Conservation (phyloP, 768 basidiomycete genomes). For the Boletus reticulatus region DNA sequence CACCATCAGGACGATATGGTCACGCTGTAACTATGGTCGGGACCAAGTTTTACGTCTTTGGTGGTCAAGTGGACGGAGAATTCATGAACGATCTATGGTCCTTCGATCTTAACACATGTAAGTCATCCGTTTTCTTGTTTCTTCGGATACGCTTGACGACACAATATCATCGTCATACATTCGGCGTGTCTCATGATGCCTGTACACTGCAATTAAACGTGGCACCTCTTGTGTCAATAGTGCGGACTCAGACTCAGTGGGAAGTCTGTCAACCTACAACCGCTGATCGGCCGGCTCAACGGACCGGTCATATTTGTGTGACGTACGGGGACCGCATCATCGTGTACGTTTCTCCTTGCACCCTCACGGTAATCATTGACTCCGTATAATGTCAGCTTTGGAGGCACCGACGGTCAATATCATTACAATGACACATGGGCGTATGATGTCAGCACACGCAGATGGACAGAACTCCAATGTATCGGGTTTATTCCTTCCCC, state of each 20-base stretch:
- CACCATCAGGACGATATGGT: slow-evolving; percentile 89
- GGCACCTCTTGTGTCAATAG: slow-evolving; percentile 38
- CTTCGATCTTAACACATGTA: slow-evolving; percentile 93
- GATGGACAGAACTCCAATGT: slow-evolving; percentile 91
- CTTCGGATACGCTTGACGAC: background rate
- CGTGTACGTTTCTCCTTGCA: slow-evolving; percentile 53
- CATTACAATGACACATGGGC: slow-evolving; percentile 99
- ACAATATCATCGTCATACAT: background rate
- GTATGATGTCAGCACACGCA: slow-evolving; percentile 76
- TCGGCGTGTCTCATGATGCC: background rate
- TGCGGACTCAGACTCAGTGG: slow-evolving; percentile 84
- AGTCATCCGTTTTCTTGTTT: slow-evolving; percentile 30
- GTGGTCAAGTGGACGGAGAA: slow-evolving; percentile 92
- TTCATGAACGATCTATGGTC: slow-evolving; percentile 96
- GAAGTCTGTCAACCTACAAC: slow-evolving; percentile 66
- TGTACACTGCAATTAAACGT: slow-evolving; percentile 1
- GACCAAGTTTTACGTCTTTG: slow-evolving; percentile 91
- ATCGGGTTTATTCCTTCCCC: slow-evolving; percentile 97
- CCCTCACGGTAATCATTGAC: slow-evolving; percentile 16
- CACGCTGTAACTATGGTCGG: slow-evolving; percentile 93
- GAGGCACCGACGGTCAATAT: slow-evolving; percentile 97
- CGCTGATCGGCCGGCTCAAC: slow-evolving; percentile 65
- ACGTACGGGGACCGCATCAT: slow-evolving; percentile 81
- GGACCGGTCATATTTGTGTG: slow-evolving; percentile 91
- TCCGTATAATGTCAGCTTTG: slow-evolving; percentile 61